phyloP scores from a whole-genome alignment of 2,329 filamentous ascomycete genomes.

The Trichoderma lentiforme region DNA sequence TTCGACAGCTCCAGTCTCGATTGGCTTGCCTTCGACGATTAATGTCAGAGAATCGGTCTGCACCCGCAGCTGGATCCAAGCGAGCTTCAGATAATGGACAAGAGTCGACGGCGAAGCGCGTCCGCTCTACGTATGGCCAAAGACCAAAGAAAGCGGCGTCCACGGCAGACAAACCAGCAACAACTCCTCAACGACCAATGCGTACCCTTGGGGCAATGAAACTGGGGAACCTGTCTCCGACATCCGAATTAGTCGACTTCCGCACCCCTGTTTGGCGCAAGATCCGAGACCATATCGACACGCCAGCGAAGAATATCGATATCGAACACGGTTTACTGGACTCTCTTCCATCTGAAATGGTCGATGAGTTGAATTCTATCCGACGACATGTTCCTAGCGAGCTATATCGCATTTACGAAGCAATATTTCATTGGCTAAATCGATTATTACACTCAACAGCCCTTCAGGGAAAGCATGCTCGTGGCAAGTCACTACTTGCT shows the following conservation, averaged over 20 bases:
- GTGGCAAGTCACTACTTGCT: slow-evolving; percentile 34
- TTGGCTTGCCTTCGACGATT: slow-evolving; percentile 40
- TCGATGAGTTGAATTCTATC: slow-evolving; percentile 25
- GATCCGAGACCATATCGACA: slow-evolving; percentile 25
- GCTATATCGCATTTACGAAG: slow-evolving; percentile 32
- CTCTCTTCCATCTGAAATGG: slow-evolving; percentile 19
- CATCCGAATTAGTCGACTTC: slow-evolving; percentile 28
- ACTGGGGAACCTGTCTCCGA: slow-evolving; percentile 26
- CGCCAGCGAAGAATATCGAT: slow-evolving; percentile 5
- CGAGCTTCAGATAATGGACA: slow-evolving; percentile 19
- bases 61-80: slow-evolving; percentile 23
- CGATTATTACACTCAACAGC: slow-evolving; percentile 30
- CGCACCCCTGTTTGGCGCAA: slow-evolving; percentile 30
- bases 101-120: slow-evolving; percentile 26
- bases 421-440: slow-evolving; percentile 33
- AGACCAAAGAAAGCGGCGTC: slow-evolving; percentile 17
- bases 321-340: not conserved
- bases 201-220: slow-evolving; percentile 33
- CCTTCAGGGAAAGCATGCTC: slow-evolving; percentile 21
- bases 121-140: slow-evolving; percentile 32
- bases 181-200: slow-evolving; percentile 26
- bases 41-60: slow-evolving; percentile 23
- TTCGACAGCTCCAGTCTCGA: slow-evolving; percentile 46
- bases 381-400: slow-evolving; percentile 24
- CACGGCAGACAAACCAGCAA: not conserved